Percentiles rank a stretch among this genome's conserved stretches.
Conservation (phyloP, 2,329 filamentous ascomycete genomes). For the Venturia oleaginea region DNA sequence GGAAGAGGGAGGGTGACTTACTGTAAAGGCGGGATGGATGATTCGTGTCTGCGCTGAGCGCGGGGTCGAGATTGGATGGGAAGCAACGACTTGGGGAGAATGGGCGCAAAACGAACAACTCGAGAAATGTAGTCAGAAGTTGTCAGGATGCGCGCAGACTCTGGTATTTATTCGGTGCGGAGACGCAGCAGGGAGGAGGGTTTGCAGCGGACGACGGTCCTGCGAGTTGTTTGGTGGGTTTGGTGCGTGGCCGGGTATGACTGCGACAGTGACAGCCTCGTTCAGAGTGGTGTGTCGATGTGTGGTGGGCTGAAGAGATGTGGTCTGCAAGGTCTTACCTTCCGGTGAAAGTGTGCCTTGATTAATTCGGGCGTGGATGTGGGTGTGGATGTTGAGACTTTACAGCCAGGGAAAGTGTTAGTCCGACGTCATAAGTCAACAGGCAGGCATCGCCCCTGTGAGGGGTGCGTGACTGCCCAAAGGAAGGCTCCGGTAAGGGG, state of each 20-base stretch:
- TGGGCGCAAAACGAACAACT: slow-evolving; percentile 1
- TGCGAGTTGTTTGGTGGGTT: neutral
- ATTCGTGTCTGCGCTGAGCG: neutral
- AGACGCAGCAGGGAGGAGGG: neutral
- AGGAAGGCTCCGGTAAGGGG: neutral
- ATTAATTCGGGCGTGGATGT: neutral
- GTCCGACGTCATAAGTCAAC: neutral
- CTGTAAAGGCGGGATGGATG: neutral
- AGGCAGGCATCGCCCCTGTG: neutral
- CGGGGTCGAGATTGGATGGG: neutral
- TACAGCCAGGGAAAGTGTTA: neutral
- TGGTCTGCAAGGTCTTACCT: neutral
- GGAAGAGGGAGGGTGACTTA: neutral
- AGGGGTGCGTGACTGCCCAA: neutral
- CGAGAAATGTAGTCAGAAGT: slow-evolving; percentile 1
- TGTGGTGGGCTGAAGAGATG: neutral
- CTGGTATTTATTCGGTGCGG: neutral
- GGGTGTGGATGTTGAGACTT: neutral
- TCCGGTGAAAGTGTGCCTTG: neutral
- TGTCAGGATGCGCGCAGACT: neutral
- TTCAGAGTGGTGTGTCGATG: neutral
- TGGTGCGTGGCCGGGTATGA: neutral
- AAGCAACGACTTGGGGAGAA: slow-evolving; percentile 12
- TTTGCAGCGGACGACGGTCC: neutral
- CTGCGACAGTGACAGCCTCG: neutral